Conservation (phyloP, 495 filamentous ascomycete species). For the Parathielavia appendiculata region DNA sequence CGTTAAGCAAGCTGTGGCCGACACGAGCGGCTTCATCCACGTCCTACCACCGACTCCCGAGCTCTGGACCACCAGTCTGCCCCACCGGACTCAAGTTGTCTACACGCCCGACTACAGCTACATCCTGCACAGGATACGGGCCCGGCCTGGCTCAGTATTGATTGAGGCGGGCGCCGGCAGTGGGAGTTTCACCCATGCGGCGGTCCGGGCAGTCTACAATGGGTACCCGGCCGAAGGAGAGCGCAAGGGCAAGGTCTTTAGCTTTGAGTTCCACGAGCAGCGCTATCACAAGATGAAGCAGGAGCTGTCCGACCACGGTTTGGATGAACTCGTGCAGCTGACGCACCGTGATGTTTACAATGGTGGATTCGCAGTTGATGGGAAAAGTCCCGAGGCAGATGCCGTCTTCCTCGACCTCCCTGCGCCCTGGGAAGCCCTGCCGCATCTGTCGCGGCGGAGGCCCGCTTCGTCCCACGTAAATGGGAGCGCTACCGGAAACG, state of each 20-base stretch:
- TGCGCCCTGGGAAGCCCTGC: constrained; percentile 86
- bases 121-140: constrained; percentile 80
- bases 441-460: constrained; percentile 65
- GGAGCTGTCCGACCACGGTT: constrained; percentile 69
- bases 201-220: constrained; percentile 80
- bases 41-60: constrained; percentile 88
- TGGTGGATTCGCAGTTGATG: constrained; percentile 68
- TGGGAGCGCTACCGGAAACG: constrained; percentile 13
- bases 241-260: constrained; percentile 71
- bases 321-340: constrained; percentile 68
- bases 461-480: constrained; percentile 19
- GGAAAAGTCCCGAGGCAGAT: constrained; percentile 59
- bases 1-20: constrained; percentile 49
- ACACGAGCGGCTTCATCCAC: constrained; percentile 81
- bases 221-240: constrained; percentile 55
- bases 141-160: constrained; percentile 68
- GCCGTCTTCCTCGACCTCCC: constrained; percentile 90
- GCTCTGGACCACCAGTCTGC: constrained; percentile 82
- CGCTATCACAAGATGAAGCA: constrained; percentile 64
- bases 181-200: constrained; percentile 91
- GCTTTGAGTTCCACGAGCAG: constrained; percentile 86
- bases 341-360: constrained; percentile 89
- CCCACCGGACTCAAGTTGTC: constrained; percentile 94
- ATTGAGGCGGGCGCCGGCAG: constrained; percentile 95
- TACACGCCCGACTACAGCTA: constrained; percentile 98